A percentile compares a stretch with the other conserved stretches of the same genome.
Evolutionary conservation across 176 grass and related monocot species (phyloP).

Genomic region (Calamus simplicifolius): DNA sequence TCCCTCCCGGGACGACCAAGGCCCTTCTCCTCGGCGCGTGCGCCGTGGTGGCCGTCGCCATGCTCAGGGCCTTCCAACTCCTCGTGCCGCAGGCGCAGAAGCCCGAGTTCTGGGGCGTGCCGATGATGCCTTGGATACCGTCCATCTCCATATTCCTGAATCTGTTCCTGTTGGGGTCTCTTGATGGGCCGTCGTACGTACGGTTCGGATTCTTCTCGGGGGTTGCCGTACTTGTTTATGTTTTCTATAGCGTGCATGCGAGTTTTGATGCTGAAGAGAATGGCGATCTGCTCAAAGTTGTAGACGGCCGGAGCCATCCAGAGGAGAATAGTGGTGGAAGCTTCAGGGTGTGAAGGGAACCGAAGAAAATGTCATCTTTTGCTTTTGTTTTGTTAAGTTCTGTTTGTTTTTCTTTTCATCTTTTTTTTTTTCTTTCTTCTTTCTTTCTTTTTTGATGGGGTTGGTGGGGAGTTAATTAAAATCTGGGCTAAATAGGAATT

Average conservation of each 20-base stretch:
- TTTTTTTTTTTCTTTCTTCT: too few relatives aligned
- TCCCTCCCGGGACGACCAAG: conserved; percentile 14
- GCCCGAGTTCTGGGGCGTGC: conserved; percentile 79
- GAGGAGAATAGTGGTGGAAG: conserved; percentile 42
- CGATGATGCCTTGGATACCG: conserved; percentile 91
- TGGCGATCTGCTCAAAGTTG: conserved; percentile 9
- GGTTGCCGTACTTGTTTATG: conserved; percentile 48
- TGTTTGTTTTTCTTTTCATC: too few relatives aligned
- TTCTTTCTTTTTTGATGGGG: too few relatives aligned
- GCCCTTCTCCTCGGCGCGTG: conserved; percentile 34
- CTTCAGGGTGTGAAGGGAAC: conserved; percentile 22
- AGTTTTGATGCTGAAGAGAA: conserved; percentile 82
- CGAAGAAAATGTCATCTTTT: background rate
- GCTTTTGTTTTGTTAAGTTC: too few relatives aligned
- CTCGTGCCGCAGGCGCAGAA: conserved; percentile 54
- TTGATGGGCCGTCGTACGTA: conserved; percentile 56
- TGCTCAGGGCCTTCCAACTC: conserved; percentile 42
- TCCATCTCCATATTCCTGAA: conserved; percentile 82
- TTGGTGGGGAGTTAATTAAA: too few relatives aligned
- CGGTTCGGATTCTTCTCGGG: conserved; percentile 65
- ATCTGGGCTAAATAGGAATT: too few relatives aligned
- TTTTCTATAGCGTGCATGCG: conserved; percentile 75
- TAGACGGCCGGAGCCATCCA: background rate
- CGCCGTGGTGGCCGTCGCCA: conserved; percentile 26
- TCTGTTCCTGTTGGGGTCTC: conserved; percentile 73